Evolutionary conservation across 768 basidiomycete species (phyloP), one percentile per base, ranked within the genome.

Genomic region (Rhizopogon vinicolor): DNA sequence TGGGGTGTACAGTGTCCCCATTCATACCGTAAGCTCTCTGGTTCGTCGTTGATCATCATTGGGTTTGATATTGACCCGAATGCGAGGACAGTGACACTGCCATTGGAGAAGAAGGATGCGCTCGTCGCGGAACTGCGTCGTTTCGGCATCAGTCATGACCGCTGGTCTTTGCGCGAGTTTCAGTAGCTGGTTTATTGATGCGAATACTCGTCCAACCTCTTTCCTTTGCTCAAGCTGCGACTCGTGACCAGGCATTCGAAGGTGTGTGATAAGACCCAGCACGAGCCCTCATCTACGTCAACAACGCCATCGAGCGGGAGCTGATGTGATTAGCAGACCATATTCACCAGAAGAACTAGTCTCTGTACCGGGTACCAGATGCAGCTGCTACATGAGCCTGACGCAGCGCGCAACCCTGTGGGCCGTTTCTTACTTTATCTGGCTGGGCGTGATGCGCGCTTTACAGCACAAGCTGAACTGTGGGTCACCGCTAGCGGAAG

Each of bases 1-100:
- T 0, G 77, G 77, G 0, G 80, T 82, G 77, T 69, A 72, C 44
- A 63, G 59, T 29, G 67, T 69, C 49, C 78, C 75, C 0, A 60
- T 78, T 0, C 59, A 71, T 43, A 71, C 68, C 1, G 72, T 81
- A 74, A 46, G 19, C 66, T 0, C 63, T 53, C 44, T 25, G 67
- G 65, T 1, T n/a, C 6, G 1, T 5, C 19, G 0, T 59, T 72
- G 10, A 50, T 44, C 10, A 63, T 72, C 57, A 69, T 72, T 51
- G 68, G 72, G 19, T 68, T 70, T 49, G 12, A 57, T 0, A 62
- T 72, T 25, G 65, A 73, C 50, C 40, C 63, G 1, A 54, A 62
- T 18, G 19, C 16, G 0, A 63, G 67, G 58, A 52, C 58, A 0
- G 57, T 68, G 29, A 40, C 58, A 58, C 8, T 16, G 46, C 12